These are phyloP conservation scores for Colletotrichum australisinense DNA, from an alignment of 2,329 filamentous ascomycete species.

Conservation along the genomic window DNA sequence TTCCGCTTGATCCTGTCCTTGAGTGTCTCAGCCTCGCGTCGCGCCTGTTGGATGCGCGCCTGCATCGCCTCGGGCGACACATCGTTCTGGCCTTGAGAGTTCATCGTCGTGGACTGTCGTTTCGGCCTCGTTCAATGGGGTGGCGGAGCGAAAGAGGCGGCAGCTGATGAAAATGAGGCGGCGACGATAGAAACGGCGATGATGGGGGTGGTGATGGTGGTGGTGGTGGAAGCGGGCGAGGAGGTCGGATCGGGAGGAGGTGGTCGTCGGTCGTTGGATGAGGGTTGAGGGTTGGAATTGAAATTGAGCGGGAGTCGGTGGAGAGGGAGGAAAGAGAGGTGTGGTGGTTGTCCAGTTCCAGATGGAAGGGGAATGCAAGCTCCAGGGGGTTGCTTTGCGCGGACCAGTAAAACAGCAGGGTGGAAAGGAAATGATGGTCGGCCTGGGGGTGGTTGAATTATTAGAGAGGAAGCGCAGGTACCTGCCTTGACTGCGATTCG, in stretches of 20 bases:
- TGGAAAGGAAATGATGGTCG: slow-evolving; percentile 37
- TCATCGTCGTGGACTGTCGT: slow-evolving; percentile 56
- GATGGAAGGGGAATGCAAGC: slow-evolving; percentile 39
- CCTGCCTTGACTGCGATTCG: slow-evolving; percentile 4
- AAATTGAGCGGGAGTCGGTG: slow-evolving; percentile 34
- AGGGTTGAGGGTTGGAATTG: slow-evolving; percentile 34
- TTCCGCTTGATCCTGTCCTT: slow-evolving; percentile 99
- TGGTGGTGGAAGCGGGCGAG: slow-evolving; percentile 22
- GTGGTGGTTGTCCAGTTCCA: slow-evolving; percentile 35
- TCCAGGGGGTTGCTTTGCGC: slow-evolving; percentile 36
- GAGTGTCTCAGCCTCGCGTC: slow-evolving; percentile 96
- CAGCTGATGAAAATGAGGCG: background rate
- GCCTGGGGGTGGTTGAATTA: slow-evolving; percentile 29
- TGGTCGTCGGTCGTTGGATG: slow-evolving; percentile 35
- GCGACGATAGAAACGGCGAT: slow-evolving; percentile 2
- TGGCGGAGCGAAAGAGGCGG: slow-evolving; percentile 25
- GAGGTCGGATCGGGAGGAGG: slow-evolving; percentile 32
- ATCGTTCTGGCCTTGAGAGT: slow-evolving; percentile 68
- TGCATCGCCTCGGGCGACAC: slow-evolving; percentile 85
- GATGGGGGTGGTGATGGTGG: slow-evolving; percentile 17
- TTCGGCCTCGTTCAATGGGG: slow-evolving; percentile 24
- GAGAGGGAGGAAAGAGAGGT: slow-evolving; percentile 37
- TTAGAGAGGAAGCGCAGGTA: slow-evolving; percentile 17
- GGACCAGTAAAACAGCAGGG: slow-evolving; percentile 37
- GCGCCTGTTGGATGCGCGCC: slow-evolving; percentile 89